A percentile compares a stretch with the other conserved stretches of the same genome.
These are phyloP conservation scores for Phytophthora fragariae DNA, from an alignment of 352 stramenopile genomes.

Conservation along the genomic window DNA sequence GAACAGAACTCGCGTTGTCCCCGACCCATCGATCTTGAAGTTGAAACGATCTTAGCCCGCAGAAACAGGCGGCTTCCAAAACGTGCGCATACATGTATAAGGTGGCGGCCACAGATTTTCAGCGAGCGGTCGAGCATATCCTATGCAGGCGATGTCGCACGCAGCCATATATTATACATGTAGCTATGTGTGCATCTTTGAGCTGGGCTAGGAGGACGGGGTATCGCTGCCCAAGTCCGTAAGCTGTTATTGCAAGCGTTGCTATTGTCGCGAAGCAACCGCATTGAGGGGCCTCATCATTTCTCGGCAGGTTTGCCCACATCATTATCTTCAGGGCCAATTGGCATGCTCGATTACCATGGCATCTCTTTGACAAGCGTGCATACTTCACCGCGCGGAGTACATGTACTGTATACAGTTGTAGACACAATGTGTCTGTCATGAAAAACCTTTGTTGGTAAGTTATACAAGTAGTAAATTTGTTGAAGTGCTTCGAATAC, in stretches of 20 bases:
- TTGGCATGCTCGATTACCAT: not conserved
- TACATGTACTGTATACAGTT: not conserved
- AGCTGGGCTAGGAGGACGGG: not conserved
- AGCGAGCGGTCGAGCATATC: not conserved
- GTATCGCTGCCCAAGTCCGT: not conserved
- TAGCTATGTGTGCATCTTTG: not conserved
- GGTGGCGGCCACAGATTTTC: not conserved
- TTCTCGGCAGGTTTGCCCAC: not conserved
- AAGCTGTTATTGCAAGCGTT: not conserved
- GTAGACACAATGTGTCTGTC: too few species aligned
- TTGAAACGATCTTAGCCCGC: constrained; percentile 16
- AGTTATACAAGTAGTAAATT: not conserved
- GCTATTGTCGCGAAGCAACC: not conserved
- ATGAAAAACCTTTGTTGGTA: too few species aligned
- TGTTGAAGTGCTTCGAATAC: not conserved
- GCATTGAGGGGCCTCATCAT: not conserved
- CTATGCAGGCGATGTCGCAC: not conserved
- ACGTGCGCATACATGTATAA: not conserved
- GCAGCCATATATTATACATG: too few species aligned
- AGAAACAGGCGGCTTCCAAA: not conserved
- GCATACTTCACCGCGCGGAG: not conserved
- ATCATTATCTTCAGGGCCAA: not conserved
- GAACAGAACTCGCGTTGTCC: constrained; percentile 1
- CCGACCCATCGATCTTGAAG: constrained; percentile 15
- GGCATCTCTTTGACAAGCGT: not conserved